These are phyloP conservation scores for Candida sp. DNA, from an alignment of 1,139 yeast species.

Conservation along the genomic window DNA sequence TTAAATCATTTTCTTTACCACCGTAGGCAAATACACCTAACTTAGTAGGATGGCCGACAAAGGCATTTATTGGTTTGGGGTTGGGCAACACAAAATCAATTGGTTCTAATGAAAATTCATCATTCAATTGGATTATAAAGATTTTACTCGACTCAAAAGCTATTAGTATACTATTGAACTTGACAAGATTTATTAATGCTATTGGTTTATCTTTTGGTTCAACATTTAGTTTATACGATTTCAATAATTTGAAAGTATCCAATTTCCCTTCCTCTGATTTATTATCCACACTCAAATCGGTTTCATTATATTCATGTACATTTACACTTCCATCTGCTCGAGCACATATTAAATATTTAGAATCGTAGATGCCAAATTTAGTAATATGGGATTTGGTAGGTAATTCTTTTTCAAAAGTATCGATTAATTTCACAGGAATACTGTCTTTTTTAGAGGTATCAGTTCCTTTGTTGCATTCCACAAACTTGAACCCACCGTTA, in stretches of 20 bases:
- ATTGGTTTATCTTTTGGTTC: constrained; percentile 28
- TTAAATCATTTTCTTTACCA: constrained; percentile 69
- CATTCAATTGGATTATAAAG: constrained; percentile 35
- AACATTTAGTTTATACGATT: constrained; percentile 23
- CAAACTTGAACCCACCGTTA: constrained; percentile 54
- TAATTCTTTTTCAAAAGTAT: constrained; percentile 16
- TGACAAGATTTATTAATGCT: constrained; percentile 25
- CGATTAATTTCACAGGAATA: constrained; percentile 48
- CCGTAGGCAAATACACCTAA: constrained; percentile 61
- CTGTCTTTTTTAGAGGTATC: constrained; percentile 66
- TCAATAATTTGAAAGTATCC: constrained; percentile 15
- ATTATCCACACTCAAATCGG: constrained; percentile 3
- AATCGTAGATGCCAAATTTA: constrained; percentile 17
- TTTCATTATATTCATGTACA: constrained; percentile 27
- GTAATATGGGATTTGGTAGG: not conserved
- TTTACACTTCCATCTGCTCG: constrained; percentile 41
- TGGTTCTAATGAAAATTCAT: constrained; percentile 28
- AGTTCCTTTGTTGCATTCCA: constrained; percentile 56
- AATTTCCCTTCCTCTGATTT: constrained; percentile 8
- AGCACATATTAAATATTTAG: constrained; percentile 36
- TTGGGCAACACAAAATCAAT: constrained; percentile 24
- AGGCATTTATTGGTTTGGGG: constrained; percentile 45
- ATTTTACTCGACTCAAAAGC: constrained; percentile 50
- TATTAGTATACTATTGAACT: constrained; percentile 29
- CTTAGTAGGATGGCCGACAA: constrained; percentile 41